These are phyloP conservation scores for Aspergillus campestris DNA, from an alignment of 495 filamentous ascomycete genomes.

Conservation along the genomic window DNA sequence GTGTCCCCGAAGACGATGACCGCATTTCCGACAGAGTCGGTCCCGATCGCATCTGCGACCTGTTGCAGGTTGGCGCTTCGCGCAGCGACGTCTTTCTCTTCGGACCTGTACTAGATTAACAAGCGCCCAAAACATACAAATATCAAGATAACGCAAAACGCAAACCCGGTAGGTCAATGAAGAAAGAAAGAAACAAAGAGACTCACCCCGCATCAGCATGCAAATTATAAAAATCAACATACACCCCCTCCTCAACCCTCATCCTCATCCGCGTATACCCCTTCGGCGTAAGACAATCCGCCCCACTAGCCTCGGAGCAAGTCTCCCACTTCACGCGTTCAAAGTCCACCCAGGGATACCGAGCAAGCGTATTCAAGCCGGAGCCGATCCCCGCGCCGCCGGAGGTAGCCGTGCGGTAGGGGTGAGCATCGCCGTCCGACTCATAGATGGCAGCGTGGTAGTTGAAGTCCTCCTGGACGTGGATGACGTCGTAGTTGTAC, in stretches of 20 bases:
- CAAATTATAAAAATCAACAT: slow-evolving; percentile 52
- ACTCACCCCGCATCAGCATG: slow-evolving; percentile 52
- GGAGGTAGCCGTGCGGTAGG: slow-evolving; percentile 50
- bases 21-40: slow-evolving; percentile 44
- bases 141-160: no score
- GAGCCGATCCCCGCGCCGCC: slow-evolving; percentile 52
- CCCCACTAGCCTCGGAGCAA: slow-evolving; percentile 44
- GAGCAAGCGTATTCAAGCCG: slow-evolving; percentile 53
- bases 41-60: slow-evolving; percentile 44
- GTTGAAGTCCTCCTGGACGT: slow-evolving; percentile 61
- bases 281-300: slow-evolving; percentile 57
- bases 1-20: slow-evolving; percentile 53
- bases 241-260: slow-evolving; percentile 36
- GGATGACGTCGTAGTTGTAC: slow-evolving; percentile 49
- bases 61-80: slow-evolving; percentile 48
- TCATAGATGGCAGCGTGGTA: slow-evolving; percentile 52
- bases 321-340: slow-evolving; percentile 47
- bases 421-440: slow-evolving; percentile 37
- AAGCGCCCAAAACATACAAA: background rate
- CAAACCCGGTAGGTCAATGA: no score
- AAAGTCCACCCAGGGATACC: slow-evolving; percentile 47
- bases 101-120: slow-evolving; percentile 12
- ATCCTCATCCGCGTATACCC: slow-evolving; percentile 55
- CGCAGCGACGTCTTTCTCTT: slow-evolving; percentile 38
- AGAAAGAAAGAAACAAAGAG: background rate